Base-by-base conservation (phyloP, 345 rosid species). In the Lepidium sativum region DNA sequence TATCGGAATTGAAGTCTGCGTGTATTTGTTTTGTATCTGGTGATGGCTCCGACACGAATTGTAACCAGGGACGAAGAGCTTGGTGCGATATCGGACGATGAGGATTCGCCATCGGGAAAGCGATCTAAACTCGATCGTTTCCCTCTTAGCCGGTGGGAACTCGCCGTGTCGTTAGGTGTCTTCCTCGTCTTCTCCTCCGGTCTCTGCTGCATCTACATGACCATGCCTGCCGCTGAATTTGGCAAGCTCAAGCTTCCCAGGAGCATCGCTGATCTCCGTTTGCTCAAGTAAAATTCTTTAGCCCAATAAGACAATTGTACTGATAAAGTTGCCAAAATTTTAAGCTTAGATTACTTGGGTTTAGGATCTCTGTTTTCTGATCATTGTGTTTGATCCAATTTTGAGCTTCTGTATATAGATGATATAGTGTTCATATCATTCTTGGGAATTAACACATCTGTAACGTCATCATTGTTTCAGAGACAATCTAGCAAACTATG, bases 171-270 rank as follows among this genome's bases (percentile, higher is more conserved):
- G 59, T 34, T 81, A 8, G 87, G 91, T 6, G 96, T 90, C 48
- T 83, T 90, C 78, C 56, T 82, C 11, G 58, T 94, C 45, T 90
- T 94, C 73, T 75, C 80, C 7, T 21, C 79, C 9, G 99, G 97
- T 0, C 80, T 94, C 71, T 78, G 72, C 63, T 86, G 92, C 56
- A 78, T 90, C 74, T 90, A 86, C 78, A 65, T 80, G 68, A 88
- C 91, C 54, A 83, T 94, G 97, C 99, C 99, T 10, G 76, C 85
- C 31, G 82, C 97, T 9, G 84, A 86, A 60, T 94, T 87, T 42
- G 85, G 83, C 48, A 84, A 86, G 47, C 92, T 94, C 75, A 94
- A 83, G 82, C 79, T 89, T 14, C 98, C 98, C 9, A 86, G 97
- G 48, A 80, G 88, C 57, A 16, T 92, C 55, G 69, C 97, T 40